Conservation (phyloP, 164 flowering plant species). For the Chimonanthus praecox region DNA sequence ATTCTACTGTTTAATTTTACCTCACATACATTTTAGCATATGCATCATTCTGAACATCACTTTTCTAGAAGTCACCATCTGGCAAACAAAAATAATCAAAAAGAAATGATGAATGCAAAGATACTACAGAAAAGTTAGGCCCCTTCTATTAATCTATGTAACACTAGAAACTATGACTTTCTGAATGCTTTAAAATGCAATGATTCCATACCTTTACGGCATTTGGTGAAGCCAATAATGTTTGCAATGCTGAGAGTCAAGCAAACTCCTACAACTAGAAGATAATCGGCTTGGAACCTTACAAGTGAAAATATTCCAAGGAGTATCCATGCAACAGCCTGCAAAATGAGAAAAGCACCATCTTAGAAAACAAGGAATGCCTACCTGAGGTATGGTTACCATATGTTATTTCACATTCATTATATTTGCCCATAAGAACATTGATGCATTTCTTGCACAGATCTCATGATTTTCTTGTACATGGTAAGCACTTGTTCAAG, state of each 20-base stretch:
- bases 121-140: background rate
- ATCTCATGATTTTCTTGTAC: background rate
- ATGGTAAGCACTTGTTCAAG: background rate
- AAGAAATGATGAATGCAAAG: background rate
- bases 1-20: too few relatives aligned
- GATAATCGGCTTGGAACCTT: constrained; percentile 91
- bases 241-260: constrained; percentile 88
- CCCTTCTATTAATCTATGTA: background rate
- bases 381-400: background rate
- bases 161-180: background rate
- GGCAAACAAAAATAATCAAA: background rate
- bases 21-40: too few relatives aligned
- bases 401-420: background rate
- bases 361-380: background rate
- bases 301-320: constrained; percentile 88
- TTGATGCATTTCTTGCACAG: background rate
- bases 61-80: background rate
- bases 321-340: constrained; percentile 86
- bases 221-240: constrained; percentile 89
- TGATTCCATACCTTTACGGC: constrained; percentile 72
- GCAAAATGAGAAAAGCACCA: constrained; percentile 4
- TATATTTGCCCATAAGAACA: background rate
- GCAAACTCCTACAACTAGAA: constrained; percentile 87
- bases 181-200: background rate
- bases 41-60: too few relatives aligned